Evolutionary conservation across 176 grass and related monocot species (phyloP), one percentile per base, ranked within the genome.

Genomic region (Eragrostis nindensis): DNA sequence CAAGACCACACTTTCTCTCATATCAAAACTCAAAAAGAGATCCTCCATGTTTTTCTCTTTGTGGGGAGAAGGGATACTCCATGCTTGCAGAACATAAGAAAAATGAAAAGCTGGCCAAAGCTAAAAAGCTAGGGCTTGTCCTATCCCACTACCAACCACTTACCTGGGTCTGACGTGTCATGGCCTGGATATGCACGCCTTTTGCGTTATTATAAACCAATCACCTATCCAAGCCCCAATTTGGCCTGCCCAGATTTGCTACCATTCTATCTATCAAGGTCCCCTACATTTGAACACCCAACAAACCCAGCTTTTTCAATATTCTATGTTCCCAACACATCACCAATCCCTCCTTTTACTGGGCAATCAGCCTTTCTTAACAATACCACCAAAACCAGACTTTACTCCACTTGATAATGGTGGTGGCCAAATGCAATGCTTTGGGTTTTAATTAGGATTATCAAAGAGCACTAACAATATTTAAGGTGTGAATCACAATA

Each of bases 71-170:
- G 82, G 71, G 82, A 89, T 81, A 81, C 77, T 76, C 71, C 80
- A 67, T 80, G 63, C 63, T 69, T 71, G 65, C 46, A 84, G 22
- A 85, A 85, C 87, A 81, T 81, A 78, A 72, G 78, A 85, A 89
- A 89, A 89, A 73, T 26, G 50, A 42, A 89, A 82, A 68, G 53
- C 81, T 66, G 29, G 53, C 32, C 50, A 90, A 90, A 90, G 83
- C 83, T 90, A 74, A 78, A 90, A 90, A 86, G 83, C 79, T 90
- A 74, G 67, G 46, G 83, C 83, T 86, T 90, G 88, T 90, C 88
- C 88, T 90, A 86, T 90, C 83, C 88, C 88, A 90, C 83, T 90
- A 82, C 68, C 88, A 83, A 90, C 88, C 67, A 81, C 78, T 82
- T 68, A 90, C 73, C 79, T 90, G 83, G 78, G 79, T 78, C 88